These are phyloP conservation scores for Balakata baccata DNA, from an alignment of 345 rosid species.

Conservation along the genomic window DNA sequence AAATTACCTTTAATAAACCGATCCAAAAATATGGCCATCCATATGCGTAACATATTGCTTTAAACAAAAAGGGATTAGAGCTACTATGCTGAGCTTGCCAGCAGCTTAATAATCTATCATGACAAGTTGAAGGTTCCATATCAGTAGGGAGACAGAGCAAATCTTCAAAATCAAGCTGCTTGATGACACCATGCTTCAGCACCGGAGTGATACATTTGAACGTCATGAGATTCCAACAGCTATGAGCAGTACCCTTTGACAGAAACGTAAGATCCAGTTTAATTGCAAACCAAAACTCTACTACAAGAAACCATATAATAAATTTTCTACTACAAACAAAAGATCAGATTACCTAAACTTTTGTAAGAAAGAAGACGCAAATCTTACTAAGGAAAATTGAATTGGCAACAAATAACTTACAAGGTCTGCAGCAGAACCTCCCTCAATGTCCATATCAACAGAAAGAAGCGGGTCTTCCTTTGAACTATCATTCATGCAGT, in stretches of 20 bases:
- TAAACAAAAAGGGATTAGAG: conserved; percentile 54
- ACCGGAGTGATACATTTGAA: conserved; percentile 58
- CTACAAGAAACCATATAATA: neutral
- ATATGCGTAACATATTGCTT: conserved; percentile 72
- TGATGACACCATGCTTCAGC: conserved; percentile 57
- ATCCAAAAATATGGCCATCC: conserved; percentile 78
- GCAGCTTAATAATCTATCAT: conserved; percentile 47
- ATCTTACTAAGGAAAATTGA: neutral
- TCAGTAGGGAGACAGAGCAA: conserved; percentile 65
- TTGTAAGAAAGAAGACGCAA: neutral
- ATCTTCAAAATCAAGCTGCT: conserved; percentile 85
- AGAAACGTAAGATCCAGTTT: conserved; percentile 11
- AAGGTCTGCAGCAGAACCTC: conserved; percentile 27
- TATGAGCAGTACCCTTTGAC: conserved; percentile 42
- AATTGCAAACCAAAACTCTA: neutral
- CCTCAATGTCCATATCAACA: conserved; percentile 39
- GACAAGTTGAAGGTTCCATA: conserved; percentile 72
- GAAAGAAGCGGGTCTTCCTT: conserved; percentile 60
- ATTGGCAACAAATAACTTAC: conserved; percentile 38
- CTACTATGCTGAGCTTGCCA: conserved; percentile 56
- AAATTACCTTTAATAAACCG: conserved; percentile 71
- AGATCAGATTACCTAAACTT: neutral
- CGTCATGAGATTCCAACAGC: conserved; percentile 59
- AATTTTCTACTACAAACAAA: neutral
- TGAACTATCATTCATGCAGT: conserved; percentile 42